Base-by-base conservation (phyloP, 306 rosid genomes). In the Citrullus mucosospermus region DNA sequence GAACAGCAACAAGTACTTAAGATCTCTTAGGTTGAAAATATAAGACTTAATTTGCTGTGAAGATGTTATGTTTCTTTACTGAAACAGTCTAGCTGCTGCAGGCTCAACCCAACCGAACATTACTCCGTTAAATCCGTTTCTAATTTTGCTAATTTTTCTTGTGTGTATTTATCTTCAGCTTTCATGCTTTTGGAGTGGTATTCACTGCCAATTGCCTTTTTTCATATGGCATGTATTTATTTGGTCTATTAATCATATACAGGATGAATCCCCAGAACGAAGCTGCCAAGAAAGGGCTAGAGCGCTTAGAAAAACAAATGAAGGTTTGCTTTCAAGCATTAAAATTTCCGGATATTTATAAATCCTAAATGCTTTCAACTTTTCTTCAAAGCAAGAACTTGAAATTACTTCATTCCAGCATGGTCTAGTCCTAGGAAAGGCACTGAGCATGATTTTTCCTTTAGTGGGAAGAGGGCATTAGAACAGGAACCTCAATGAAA, bases 271-370 rank as follows among this genome's bases (percentile, higher is more conserved):
- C 90, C 43, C 99, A 89, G 79, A 96, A 93, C 77, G 97, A 93
- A 86, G 99, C 97, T 77, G 99, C 98, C 46, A 96, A 90, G 77
- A 90, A 89, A 76, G 98, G 99, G 39, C 88, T 96, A 55, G 98
- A 93, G 81, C 97, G 99, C 80, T 85, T 96, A 76, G 99, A 96
- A 87, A 96, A 96, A 85, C 98, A 82, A 78, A 93, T 93, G 99
- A 92, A 96, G 99, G 99, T 92, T 82, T 78, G 75, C 70, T 57
- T 53, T 18, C 77, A 38, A 50, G 48, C 46, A 79, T 53, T 69
- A 25, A 9, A 74, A 39, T 60, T 77, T 59, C 56, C 43, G 14
- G 28, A 48, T 48, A 58, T 28, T 4, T 71, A 20, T 4, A 51
- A 55, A 46, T 51, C 9, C 16, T 73, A 16, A 28, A 51, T 30